Evolutionary conservation across 2,329 filamentous ascomycete species (phyloP), one percentile per base, ranked within the genome.

Genomic region (Calonectria fujianensis): DNA sequence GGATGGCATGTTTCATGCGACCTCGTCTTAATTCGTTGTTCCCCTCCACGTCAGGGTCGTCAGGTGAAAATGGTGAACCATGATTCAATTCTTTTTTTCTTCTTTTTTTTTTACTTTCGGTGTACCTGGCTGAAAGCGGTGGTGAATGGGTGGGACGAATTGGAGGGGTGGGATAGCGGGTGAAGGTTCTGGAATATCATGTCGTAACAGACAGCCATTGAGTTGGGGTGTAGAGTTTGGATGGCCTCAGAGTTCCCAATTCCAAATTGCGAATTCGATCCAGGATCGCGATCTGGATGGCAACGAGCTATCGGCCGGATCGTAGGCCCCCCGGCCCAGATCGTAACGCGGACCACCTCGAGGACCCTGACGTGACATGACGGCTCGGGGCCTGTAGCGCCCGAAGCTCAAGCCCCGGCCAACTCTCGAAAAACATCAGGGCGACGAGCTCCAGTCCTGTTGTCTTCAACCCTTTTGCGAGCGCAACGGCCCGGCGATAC

Each of bases 311-410:
- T 63, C 35, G 57, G 57, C n/a, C 67, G 54, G 73, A 79, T 81
- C 76, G 79, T 73, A 72, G 78, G 61, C 77, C 75, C 78, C 77
- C 68, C 57, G 57, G 35, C 14, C 57, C 57, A 63, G 57, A 63
- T 63, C 57, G 76, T 69, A 78, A 75, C 77, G 72, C 73, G 79
- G 78, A 35, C 77, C 72, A 80, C 69, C 61, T 41, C 37, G 70
- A 73, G 79, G 73, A 78, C 78, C 79, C 75, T 80, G 18, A 48
- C 41, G 2, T 48, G 78, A 74, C 70, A 73, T 78, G 45, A 39
- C 37, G 69, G 54, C 54, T 57, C 51, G 37, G 27, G 50, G 11
- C 54, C 54, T 63, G 37, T 80, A 80, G 79, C 76, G 79, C 74
- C 76, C 74, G 74, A 73, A 63, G 37, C 35, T 29, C 11, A n/a